Percentiles rank a stretch among this genome's conserved stretches.
Evolutionary conservation across 441 rosid species (phyloP).

Genomic region (Erysimum pusillum): DNA sequence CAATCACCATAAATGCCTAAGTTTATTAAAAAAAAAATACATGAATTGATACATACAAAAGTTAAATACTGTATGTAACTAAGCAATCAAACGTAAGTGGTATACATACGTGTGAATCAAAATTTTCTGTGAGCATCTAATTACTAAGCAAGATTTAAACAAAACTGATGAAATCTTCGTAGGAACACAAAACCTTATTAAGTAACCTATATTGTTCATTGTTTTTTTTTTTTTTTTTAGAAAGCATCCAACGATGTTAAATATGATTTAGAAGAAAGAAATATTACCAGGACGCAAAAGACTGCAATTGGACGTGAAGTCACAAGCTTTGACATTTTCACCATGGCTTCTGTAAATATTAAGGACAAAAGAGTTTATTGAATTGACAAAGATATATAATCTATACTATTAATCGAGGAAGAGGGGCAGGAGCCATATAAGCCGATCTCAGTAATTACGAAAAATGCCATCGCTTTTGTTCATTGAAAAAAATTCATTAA

Average conservation of each 20-base stretch:
- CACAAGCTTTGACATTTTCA: conserved; percentile 34
- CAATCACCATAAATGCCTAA: conserved; percentile 25
- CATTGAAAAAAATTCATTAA: no score
- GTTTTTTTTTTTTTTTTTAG: no score
- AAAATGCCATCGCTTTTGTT: no score
- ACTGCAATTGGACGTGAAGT: conserved; percentile 39
- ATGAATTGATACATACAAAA: not conserved
- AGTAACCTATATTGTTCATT: not conserved
- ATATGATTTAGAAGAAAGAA: not conserved
- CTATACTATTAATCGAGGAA: no score
- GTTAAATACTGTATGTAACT: not conserved
- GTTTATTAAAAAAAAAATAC: not conserved
- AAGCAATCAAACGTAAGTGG: not conserved
- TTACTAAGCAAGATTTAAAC: not conserved
- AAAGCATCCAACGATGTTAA: not conserved
- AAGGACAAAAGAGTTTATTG: no score
- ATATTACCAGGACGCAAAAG: conserved; percentile 29
- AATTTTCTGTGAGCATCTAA: not conserved
- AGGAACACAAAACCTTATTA: not conserved
- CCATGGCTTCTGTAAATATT: conserved; percentile 34
- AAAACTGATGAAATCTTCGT: not conserved
- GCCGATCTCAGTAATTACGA: no score
- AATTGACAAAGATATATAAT: no score
- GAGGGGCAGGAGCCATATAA: no score
- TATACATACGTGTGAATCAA: no score